These are phyloP conservation scores for Calonectria honghensis DNA, from an alignment of 2,329 filamentous ascomycete genomes.

Conservation along the genomic window DNA sequence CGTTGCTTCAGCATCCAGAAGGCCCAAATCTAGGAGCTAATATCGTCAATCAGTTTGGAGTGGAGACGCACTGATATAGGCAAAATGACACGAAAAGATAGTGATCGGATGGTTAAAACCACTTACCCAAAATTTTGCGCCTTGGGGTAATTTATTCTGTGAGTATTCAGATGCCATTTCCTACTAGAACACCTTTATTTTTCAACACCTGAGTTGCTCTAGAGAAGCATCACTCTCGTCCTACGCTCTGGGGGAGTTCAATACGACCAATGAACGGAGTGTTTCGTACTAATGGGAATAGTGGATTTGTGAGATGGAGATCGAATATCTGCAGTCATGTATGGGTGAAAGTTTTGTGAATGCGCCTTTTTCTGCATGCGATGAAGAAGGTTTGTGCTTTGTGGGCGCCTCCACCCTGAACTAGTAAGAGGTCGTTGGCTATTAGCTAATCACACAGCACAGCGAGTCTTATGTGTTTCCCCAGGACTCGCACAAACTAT, in stretches of 20 bases:
- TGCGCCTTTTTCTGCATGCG: neutral
- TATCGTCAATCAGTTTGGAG: neutral
- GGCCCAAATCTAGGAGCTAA: neutral
- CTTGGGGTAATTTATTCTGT: neutral
- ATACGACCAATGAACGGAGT: neutral
- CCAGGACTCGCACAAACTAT: neutral
- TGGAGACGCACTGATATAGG: neutral
- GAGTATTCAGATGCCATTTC: neutral
- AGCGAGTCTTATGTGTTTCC: neutral
- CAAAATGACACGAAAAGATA: neutral
- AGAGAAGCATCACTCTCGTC: neutral
- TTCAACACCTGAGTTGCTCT: neutral
- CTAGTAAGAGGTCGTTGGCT: neutral
- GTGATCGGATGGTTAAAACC: no score
- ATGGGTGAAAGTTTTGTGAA: no score
- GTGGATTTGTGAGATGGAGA: neutral
- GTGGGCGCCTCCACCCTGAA: neutral
- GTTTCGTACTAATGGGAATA: neutral
- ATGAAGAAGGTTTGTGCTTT: neutral
- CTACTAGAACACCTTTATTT: neutral
- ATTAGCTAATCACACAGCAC: slow-evolving; percentile 4
- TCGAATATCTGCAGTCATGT: neutral
- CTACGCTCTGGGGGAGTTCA: neutral
- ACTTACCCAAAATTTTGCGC: slow-evolving; percentile 13
- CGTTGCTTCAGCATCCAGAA: slow-evolving; percentile 4